A percentile compares a stretch with the other conserved stretches of the same genome.
Conservation (phyloP, 495 filamentous ascomycete genomes). For the Tuber calosporum region DNA sequence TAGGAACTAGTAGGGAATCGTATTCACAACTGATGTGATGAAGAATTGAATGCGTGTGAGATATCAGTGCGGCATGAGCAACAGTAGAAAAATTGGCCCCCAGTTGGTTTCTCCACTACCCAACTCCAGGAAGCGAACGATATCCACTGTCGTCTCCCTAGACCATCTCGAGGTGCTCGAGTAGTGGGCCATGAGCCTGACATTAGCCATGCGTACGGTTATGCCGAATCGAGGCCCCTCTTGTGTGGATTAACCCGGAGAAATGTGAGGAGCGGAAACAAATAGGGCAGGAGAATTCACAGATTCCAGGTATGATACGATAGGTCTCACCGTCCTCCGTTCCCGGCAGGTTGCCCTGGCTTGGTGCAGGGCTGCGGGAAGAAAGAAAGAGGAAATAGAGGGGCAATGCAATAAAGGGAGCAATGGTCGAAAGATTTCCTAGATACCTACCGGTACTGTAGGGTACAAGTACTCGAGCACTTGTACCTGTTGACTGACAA, state of each 20-base stretch:
- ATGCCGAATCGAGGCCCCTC: not conserved
- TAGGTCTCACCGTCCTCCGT: not conserved
- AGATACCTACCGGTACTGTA: not conserved
- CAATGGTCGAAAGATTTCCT: not conserved
- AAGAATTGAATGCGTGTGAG: not conserved
- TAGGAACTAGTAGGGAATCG: not conserved
- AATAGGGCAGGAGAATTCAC: not conserved
- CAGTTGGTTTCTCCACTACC: not conserved
- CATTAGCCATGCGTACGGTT: not conserved
- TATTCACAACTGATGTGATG: not conserved
- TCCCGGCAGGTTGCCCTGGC: not conserved
- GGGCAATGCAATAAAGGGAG: not conserved
- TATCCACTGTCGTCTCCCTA: not conserved
- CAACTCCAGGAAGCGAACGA: not conserved
- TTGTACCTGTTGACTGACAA: not conserved
- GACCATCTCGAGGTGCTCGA: not conserved
- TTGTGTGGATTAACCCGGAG: not conserved
- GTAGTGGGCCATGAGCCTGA: not conserved
- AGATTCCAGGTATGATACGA: not conserved
- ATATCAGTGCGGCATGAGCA: not conserved
- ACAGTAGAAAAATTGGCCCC: not conserved
- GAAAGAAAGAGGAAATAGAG: too few relatives aligned
- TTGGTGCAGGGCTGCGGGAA: not conserved
- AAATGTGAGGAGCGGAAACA: not conserved
- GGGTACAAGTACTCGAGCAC: too few relatives aligned